phyloP scores from a whole-genome alignment of 2,329 filamentous ascomycete genomes.

The Exophiala alcalophila region DNA sequence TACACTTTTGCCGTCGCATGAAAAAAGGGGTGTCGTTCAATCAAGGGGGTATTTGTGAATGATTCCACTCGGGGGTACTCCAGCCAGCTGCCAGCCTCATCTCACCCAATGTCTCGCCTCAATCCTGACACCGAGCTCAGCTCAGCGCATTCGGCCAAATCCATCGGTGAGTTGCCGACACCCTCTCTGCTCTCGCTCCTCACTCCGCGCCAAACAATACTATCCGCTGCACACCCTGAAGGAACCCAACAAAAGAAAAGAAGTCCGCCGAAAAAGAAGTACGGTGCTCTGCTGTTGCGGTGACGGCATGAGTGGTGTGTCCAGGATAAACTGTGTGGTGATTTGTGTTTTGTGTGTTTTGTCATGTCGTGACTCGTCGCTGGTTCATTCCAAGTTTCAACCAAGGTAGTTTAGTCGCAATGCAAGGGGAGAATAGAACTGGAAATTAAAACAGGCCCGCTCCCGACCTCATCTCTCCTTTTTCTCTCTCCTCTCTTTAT shows the following conservation, averaged over 20 bases:
- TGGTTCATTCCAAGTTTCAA: slow-evolving; percentile 6
- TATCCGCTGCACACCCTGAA: neutral
- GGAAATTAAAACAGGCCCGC: neutral
- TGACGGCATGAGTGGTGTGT: neutral
- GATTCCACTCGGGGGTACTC: slow-evolving; percentile 12
- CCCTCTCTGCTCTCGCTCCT: neutral
- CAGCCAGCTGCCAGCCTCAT: slow-evolving; percentile 6
- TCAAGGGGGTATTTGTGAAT: slow-evolving; percentile 14
- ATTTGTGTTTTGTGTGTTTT: too few species aligned
- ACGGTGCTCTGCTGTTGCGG: neutral
- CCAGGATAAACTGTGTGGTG: neutral
- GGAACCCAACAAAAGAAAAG: slow-evolving; percentile 10
- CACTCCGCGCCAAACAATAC: neutral
- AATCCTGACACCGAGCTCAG: slow-evolving; percentile 6
- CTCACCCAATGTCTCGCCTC: slow-evolving; percentile 3
- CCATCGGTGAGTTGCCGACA: too few species aligned
- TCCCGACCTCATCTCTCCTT: neutral
- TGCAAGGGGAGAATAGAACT: slow-evolving; percentile 16
- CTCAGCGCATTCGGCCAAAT: too few species aligned
- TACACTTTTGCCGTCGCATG: slow-evolving; percentile 50
- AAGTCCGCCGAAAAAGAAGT: too few species aligned
- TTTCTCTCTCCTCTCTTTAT: neutral
- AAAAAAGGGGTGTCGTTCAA: slow-evolving; percentile 51
- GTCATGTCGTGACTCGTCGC: slow-evolving; percentile 22
- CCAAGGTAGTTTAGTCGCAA: slow-evolving; percentile 14